Evolutionary conservation across 108 stramenopile genomes (phyloP), one percentile per base, ranked within the genome.

Genomic region (Licmophora abbreviata): DNA sequence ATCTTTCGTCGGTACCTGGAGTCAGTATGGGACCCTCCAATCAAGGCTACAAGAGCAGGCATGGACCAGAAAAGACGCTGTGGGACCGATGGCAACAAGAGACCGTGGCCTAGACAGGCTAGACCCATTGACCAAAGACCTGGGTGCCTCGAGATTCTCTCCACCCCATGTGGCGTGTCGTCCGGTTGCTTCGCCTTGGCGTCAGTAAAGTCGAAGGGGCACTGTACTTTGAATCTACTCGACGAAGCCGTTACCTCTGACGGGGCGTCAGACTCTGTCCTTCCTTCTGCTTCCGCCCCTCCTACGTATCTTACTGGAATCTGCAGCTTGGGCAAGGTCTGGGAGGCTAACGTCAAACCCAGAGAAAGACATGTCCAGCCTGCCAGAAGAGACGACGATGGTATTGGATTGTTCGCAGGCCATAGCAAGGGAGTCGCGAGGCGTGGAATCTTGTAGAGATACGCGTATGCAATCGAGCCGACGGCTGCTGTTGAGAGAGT

Each of bases 131-230:
- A 79, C 94, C 94, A 92, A 0, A 95, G 54, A 14, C 81, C 82
- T 4, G 94, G 88, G 67, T 95, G 90, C 15, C 94, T 76, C 21
- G 80, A 59, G 29, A 95, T 71, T 25, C 94, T 56, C 25, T 92
- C 90, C 38, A 91, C 48, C 17, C 90, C 90, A 83, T 36, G 0
- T 25, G 66, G 28, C 44, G 58, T 43, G 17, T 58, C 63, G 38
- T 64, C 46, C 12, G n/a, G 11, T n/a, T 40, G 11, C 25, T 55
- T 40, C 27, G 25, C 53, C 24, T 59, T 54, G 10, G 30, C 40
- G 32, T 68, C 81, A 2, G 79, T 62, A 56, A 95, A 92, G 68
- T 95, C 94, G 48, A 92, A 89, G 3, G 94, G 94, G 66, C 94
- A 95, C 21, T 87, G 82, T 28, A 94, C 81, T 68, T 94, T 82